Base-by-base conservation (phyloP, 768 basidiomycete species). In the Termitomyces sp. region DNA sequence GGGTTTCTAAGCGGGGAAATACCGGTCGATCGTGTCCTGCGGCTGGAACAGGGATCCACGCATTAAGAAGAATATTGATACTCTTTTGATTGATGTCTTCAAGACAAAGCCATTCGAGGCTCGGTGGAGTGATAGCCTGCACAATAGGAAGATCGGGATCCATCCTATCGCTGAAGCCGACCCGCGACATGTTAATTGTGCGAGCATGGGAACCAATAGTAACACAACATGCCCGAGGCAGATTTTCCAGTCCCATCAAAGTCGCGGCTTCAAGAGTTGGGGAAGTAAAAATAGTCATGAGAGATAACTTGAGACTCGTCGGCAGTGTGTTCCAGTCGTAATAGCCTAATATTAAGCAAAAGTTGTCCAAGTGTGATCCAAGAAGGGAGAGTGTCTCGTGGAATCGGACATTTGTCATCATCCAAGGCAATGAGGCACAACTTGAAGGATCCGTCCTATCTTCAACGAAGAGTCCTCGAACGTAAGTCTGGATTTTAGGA, bases 271-370 rank as follows among this genome's bases (percentile, higher is more conserved):
- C 6, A 9, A 61, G 55, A 48, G 10, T 33, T 5, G 56, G 51
- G 2, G 51, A 18, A 12, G 56, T 8, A 23, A 61, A 61, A 35
- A 57, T 49, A 9, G 18, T 16, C 51, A 61, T 33, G 40, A 61
- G 46, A 5, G 60, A 28, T 10, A 47, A 44, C 38, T 61, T 61
- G 47, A 61, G 38, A 3, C 28, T 54, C 16, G 28, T 23, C 6
- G 56, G 50, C 28, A 61, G 54, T 5, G 47, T 50, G 7, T 16
- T 5, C 60, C 60, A 61, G 14, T 51, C 35, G 9, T 53, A 48
- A 20, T 26, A 30, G 13, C 50, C 52, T 43, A 50, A 46, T 30
- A 43, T 46, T 4, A 61, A 53, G 12, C 35, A 38, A 36, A 61
- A 61, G 7, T 20, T 50, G 9, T 57, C 36, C 3, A 61, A 38